Evolutionary conservation across 2,329 filamentous ascomycete species (phyloP).

Genomic region (Diplodia sapinea): DNA sequence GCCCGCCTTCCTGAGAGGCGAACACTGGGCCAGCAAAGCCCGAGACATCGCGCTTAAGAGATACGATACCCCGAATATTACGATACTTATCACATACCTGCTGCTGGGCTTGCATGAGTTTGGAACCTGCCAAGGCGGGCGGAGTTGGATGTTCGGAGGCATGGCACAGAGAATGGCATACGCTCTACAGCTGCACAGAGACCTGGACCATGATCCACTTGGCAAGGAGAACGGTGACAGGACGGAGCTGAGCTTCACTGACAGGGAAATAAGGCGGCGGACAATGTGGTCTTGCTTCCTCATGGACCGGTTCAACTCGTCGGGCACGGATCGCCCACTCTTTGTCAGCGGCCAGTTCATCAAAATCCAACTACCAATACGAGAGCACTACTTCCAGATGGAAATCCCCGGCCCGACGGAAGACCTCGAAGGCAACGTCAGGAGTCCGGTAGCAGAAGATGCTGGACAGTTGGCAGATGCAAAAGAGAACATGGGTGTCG

Average conservation of each 20-base stretch:
- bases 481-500: slow-evolving; percentile 89
- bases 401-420: slow-evolving; percentile 91
- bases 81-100: slow-evolving; percentile 87
- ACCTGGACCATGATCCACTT: slow-evolving; percentile 80
- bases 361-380: slow-evolving; percentile 87
- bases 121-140: slow-evolving; percentile 92
- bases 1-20: slow-evolving; percentile 84
- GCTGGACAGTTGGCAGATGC: slow-evolving; percentile 70
- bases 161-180: slow-evolving; percentile 98
- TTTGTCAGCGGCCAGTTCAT: slow-evolving; percentile 90
- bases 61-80: slow-evolving; percentile 95
- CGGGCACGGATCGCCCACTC: slow-evolving; percentile 87
- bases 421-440: slow-evolving; percentile 73
- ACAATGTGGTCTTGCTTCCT: slow-evolving; percentile 99
- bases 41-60: slow-evolving; percentile 83
- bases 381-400: slow-evolving; percentile 86
- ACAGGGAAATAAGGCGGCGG: slow-evolving; percentile 87
- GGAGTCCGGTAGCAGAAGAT: slow-evolving; percentile 66
- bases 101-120: slow-evolving; percentile 93
- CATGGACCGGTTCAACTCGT: slow-evolving; percentile 98
- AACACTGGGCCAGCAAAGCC: slow-evolving; percentile 88
- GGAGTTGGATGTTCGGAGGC: slow-evolving; percentile 94
- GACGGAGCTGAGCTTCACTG: slow-evolving; percentile 80
- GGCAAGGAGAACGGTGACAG: slow-evolving; percentile 63
- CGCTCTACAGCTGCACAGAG: slow-evolving; percentile 89